phyloP scores from a whole-genome alignment of 495 filamentous ascomycete genomes.

The Staphylotrichum longicolle region DNA sequence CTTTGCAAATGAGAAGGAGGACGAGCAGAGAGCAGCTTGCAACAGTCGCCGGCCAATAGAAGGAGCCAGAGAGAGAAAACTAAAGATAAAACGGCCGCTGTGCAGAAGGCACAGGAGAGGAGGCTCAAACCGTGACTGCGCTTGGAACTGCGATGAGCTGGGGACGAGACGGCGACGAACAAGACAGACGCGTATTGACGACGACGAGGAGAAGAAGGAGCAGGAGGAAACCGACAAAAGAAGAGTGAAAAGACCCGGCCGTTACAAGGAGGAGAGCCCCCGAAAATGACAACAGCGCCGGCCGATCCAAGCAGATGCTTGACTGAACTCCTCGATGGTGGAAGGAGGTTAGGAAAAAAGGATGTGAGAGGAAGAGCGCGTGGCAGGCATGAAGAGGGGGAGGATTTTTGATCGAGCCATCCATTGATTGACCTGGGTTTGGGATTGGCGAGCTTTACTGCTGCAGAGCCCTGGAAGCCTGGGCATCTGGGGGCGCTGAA shows the following conservation, averaged over 20 bases:
- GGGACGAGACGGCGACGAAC: slow-evolving; percentile 15
- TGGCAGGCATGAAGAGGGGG: slow-evolving; percentile 30
- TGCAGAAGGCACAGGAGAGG: slow-evolving; percentile 24
- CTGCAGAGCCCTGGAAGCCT: no score
- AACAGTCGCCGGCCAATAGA: background rate
- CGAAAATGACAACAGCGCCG: slow-evolving; percentile 46
- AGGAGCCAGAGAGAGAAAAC: slow-evolving; percentile 20
- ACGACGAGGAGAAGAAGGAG: slow-evolving; percentile 14
- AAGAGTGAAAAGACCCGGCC: slow-evolving; percentile 50
- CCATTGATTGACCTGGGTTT: slow-evolving; percentile 26
- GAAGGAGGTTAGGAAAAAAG: slow-evolving; percentile 27
- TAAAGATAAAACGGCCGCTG: slow-evolving; percentile 18
- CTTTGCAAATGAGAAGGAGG: slow-evolving; percentile 5
- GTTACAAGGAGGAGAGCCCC: slow-evolving; percentile 48
- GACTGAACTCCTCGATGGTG: slow-evolving; percentile 36
- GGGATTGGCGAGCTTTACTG: slow-evolving; percentile 26
- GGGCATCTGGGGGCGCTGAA: background rate
- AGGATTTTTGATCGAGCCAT: slow-evolving; percentile 37
- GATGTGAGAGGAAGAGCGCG: slow-evolving; percentile 21
- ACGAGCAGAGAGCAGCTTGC: slow-evolving; percentile 2
- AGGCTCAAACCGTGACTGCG: slow-evolving; percentile 8
- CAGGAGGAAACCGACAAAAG: slow-evolving; percentile 31
- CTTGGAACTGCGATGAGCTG: slow-evolving; percentile 21
- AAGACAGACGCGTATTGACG: no score
- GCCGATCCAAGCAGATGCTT: slow-evolving; percentile 33